These are phyloP conservation scores for Macrolepiota dolichaula DNA, from an alignment of 768 basidiomycete genomes.

Conservation along the genomic window DNA sequence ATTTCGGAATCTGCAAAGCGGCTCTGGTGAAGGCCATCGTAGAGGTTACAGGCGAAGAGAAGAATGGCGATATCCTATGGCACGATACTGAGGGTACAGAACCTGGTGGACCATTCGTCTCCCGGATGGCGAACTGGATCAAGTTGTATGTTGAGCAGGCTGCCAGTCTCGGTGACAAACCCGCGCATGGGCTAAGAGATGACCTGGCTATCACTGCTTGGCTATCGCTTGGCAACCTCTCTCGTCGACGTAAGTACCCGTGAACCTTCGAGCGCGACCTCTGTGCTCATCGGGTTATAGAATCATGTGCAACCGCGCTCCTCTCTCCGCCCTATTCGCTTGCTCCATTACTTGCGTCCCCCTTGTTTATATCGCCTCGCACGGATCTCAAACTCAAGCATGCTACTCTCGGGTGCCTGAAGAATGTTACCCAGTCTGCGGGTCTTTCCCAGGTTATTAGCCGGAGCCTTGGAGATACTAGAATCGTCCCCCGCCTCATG, in stretches of 20 bases:
- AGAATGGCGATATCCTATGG: conserved; percentile 77
- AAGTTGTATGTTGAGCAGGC: conserved; percentile 46
- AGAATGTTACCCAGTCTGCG: conserved; percentile 76
- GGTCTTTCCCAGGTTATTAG: conserved; percentile 59
- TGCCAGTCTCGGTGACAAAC: conserved; percentile 27
- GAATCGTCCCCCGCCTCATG: conserved; percentile 59
- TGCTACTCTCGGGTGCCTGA: conserved; percentile 81
- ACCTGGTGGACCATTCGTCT: conserved; percentile 72
- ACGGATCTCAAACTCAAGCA: conserved; percentile 85
- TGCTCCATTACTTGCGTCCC: conserved; percentile 56
- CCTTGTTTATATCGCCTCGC: conserved; percentile 46
- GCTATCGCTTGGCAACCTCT: conserved; percentile 79
- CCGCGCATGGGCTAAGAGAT: conserved; percentile 38
- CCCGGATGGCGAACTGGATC: conserved; percentile 75
- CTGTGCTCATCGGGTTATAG: conserved; percentile 31
- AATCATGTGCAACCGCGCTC: conserved; percentile 56
- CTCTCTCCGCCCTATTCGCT: conserved; percentile 65
- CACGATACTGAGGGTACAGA: conserved; percentile 50
- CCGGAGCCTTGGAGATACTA: conserved; percentile 52
- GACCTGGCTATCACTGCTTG: conserved; percentile 84
- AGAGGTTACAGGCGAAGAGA: conserved; percentile 80
- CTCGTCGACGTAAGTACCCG: conserved; percentile 57
- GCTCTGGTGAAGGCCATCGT: conserved; percentile 84
- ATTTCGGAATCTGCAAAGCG: conserved; percentile 79
- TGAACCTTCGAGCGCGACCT: not conserved